Evolutionary conservation across 257 asterid genomes (phyloP).

Genomic region (Fraxinus quadrangulata): DNA sequence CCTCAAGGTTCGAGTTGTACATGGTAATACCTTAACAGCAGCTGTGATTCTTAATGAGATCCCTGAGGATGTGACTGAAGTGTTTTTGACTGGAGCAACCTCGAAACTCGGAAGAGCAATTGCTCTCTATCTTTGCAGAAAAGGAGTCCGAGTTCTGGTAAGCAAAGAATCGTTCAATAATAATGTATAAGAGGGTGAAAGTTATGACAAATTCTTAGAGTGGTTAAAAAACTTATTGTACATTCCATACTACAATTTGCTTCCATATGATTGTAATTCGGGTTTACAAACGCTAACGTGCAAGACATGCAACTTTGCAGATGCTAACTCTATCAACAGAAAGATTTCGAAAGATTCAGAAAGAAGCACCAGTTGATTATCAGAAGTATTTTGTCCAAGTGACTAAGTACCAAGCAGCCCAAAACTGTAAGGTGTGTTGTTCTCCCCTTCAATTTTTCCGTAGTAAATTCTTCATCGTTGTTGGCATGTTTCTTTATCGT

Average conservation of each 20-base stretch:
- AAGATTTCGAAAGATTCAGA: constrained; percentile 70
- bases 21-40: constrained; percentile 94
- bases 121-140: constrained; percentile 80
- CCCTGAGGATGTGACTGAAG: constrained; percentile 62
- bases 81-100: constrained; percentile 86
- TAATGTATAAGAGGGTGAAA: neutral
- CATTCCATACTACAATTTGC: neutral
- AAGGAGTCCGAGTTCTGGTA: constrained; percentile 72
- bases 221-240: neutral
- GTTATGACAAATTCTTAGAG: neutral
- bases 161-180: constrained; percentile 10
- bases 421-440: constrained; percentile 64
- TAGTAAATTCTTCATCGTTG: no score
- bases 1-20: constrained; percentile 85
- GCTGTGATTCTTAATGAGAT: constrained; percentile 80
- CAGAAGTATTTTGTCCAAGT: constrained; percentile 78
- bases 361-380: constrained; percentile 66
- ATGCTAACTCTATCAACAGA: constrained; percentile 78
- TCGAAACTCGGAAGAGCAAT: constrained; percentile 94
- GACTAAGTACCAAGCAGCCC: constrained; percentile 85
- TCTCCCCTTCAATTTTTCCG: neutral
- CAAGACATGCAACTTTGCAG: constrained; percentile 35
- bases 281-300: neutral
- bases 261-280: neutral
- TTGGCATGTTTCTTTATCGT: no score